Percentiles rank a stretch among this genome's conserved stretches.
Evolutionary conservation across 441 rosid species (phyloP).

Genomic region (Pelargonium cotyledonis): DNA sequence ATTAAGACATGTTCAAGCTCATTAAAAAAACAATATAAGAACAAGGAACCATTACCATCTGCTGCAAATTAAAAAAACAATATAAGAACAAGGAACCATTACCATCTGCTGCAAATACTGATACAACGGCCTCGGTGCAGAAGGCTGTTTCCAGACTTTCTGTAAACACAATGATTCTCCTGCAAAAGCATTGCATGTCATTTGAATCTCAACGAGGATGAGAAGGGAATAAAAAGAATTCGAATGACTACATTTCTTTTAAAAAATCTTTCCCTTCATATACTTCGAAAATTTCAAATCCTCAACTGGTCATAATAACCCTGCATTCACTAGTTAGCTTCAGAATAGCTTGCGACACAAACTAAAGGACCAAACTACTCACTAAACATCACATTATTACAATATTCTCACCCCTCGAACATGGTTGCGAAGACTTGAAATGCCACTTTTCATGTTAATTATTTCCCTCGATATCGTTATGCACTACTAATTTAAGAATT

Average conservation of each 20-base stretch:
- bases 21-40: background rate
- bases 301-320: too few species aligned
- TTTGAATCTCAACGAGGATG: background rate
- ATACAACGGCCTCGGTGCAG: slow-evolving; percentile 43
- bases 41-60: slow-evolving; percentile 33
- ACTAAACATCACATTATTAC: too few species aligned
- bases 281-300: too few species aligned
- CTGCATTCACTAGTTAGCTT: too few species aligned
- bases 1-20: background rate
- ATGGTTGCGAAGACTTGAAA: too few species aligned
- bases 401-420: too few species aligned
- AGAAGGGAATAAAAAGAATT: background rate
- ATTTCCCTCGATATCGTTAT: too few species aligned
- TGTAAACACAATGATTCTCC: slow-evolving; percentile 28
- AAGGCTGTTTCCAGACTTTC: slow-evolving; percentile 30
- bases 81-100: slow-evolving; percentile 17
- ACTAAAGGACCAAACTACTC: too few species aligned
- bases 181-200: slow-evolving; percentile 22
- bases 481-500: too few species aligned
- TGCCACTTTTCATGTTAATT: too few species aligned
- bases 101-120: slow-evolving; percentile 63
- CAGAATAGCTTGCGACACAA: too few species aligned
- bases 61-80: slow-evolving; percentile 15
- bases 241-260: background rate
- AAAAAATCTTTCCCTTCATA: background rate